These are phyloP conservation scores for Geosiphon pyriformis DNA, from an alignment of 192 early-diverging fungal genomes.

Conservation along the genomic window DNA sequence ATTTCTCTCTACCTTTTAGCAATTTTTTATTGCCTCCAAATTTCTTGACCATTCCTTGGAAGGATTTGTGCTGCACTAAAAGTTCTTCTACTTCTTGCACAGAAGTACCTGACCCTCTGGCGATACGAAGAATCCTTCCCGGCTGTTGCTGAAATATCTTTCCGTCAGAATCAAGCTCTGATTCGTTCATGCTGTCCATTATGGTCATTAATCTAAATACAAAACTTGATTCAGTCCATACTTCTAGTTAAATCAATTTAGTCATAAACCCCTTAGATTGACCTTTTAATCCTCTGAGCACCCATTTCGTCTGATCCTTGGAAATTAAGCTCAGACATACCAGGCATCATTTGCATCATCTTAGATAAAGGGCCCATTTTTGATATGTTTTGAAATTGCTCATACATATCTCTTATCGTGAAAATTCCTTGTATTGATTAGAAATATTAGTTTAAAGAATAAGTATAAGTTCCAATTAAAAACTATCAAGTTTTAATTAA, in stretches of 20 bases:
- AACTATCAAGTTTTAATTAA: background rate
- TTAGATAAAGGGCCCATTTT: conserved; percentile 92
- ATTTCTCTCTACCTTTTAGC: conserved; percentile 55
- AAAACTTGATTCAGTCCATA: background rate
- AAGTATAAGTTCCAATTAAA: background rate
- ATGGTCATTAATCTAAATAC: conserved; percentile 67
- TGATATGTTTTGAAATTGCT: conserved; percentile 84
- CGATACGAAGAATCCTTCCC: conserved; percentile 68
- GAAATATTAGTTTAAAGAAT: background rate
- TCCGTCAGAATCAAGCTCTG: conserved; percentile 83
- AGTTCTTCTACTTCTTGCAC: conserved; percentile 81
- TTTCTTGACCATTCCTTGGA: conserved; percentile 84
- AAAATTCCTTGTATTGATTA: conserved; percentile 55
- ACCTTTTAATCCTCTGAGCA: conserved; percentile 50
- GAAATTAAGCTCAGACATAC: conserved; percentile 49
- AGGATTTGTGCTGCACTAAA: conserved; percentile 67
- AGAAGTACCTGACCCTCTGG: conserved; percentile 79
- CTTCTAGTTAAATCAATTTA: too few relatives aligned
- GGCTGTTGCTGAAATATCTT: conserved; percentile 73
- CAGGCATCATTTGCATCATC: conserved; percentile 65
- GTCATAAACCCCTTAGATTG: background rate
- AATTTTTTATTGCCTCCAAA: conserved; percentile 90
- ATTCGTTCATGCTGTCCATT: conserved; percentile 94
- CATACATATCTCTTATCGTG: conserved; percentile 90
- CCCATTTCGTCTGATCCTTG: conserved; percentile 52